Percentiles rank a stretch among this genome's conserved stretches.
phyloP scores from a whole-genome alignment of 192 early-diverging fungal species.

The Coemansia sp. region DNA sequence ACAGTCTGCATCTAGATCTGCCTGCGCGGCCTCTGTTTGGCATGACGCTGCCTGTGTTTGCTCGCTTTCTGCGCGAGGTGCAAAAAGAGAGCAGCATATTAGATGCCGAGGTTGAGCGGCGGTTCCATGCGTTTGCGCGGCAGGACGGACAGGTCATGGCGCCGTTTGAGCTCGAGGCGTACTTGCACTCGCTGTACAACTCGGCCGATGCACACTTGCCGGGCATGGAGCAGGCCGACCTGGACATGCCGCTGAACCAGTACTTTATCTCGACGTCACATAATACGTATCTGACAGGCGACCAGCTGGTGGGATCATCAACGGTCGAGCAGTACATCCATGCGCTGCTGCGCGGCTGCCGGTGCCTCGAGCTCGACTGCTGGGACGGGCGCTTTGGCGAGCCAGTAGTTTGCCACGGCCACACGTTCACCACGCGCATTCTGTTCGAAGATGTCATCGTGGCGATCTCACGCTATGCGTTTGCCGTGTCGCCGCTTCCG shows the following conservation, averaged over 20 bases:
- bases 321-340: conserved; percentile 87
- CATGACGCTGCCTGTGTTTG: conserved; percentile 36
- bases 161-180: conserved; percentile 47
- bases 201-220: conserved; percentile 4
- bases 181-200: conserved; percentile 41
- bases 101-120: conserved; percentile 18
- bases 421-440: conserved; percentile 76
- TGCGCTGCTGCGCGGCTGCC: conserved; percentile 80
- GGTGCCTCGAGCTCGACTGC: conserved; percentile 90
- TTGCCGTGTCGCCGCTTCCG: conserved; percentile 78
- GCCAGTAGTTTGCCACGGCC: conserved; percentile 82
- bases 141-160: conserved; percentile 27
- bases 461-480: conserved; percentile 83
- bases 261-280: conserved; percentile 89
- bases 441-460: conserved; percentile 80
- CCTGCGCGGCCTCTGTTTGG: conserved; percentile 26
- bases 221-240: conserved; percentile 12
- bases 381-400: conserved; percentile 81
- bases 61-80: conserved; percentile 41
- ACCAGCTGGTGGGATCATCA: conserved; percentile 76
- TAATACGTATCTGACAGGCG: conserved; percentile 86
- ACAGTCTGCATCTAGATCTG: conserved; percentile 25
- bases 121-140: conserved; percentile 34
- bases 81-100: conserved; percentile 34
- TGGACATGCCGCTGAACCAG: conserved; percentile 64